These are phyloP conservation scores for Closterium sp. DNA, from an alignment of 139 green algal genomes.

Conservation along the genomic window DNA sequence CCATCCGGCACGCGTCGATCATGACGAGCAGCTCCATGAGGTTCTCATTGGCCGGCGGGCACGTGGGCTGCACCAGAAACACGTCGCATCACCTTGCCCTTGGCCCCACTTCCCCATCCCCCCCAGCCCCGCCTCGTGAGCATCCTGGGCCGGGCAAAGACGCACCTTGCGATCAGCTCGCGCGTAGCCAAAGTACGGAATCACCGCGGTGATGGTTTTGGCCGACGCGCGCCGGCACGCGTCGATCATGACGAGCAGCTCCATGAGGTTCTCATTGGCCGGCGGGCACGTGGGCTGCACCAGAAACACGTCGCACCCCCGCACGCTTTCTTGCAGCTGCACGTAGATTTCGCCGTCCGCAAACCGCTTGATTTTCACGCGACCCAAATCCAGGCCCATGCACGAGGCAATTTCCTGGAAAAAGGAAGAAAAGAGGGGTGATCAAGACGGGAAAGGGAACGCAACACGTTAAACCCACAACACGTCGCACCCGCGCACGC, in stretches of 20 bases:
- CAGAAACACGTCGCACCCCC: conserved; percentile 98
- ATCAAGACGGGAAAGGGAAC: background rate
- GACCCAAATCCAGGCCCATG: conserved; percentile 89
- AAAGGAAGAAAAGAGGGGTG: background rate
- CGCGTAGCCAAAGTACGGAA: conserved; percentile 57
- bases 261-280: conserved; percentile 98
- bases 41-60: conserved; percentile 92
- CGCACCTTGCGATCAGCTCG: background rate
- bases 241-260: conserved; percentile 95
- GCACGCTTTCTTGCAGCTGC: conserved; percentile 93
- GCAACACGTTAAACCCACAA: conserved; percentile 79
- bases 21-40: conserved; percentile 97
- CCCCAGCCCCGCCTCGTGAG: too few species aligned
- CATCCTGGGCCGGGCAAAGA: too few species aligned
- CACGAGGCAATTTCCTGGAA: conserved; percentile 90
- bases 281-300: conserved; percentile 93
- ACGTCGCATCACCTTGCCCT: conserved; percentile 97
- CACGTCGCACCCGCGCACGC: conserved; percentile 97
- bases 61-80: conserved; percentile 95
- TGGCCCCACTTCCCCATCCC: conserved; percentile 92
- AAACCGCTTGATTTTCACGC: conserved; percentile 96
- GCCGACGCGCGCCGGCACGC: conserved; percentile 88
- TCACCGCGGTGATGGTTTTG: conserved; percentile 93
- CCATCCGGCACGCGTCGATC: conserved; percentile 90
- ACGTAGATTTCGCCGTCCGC: conserved; percentile 99